Percentiles rank a stretch among this genome's conserved stretches.
phyloP scores from a whole-genome alignment of 2,329 filamentous ascomycete species.

The Verticillium nubilum region DNA sequence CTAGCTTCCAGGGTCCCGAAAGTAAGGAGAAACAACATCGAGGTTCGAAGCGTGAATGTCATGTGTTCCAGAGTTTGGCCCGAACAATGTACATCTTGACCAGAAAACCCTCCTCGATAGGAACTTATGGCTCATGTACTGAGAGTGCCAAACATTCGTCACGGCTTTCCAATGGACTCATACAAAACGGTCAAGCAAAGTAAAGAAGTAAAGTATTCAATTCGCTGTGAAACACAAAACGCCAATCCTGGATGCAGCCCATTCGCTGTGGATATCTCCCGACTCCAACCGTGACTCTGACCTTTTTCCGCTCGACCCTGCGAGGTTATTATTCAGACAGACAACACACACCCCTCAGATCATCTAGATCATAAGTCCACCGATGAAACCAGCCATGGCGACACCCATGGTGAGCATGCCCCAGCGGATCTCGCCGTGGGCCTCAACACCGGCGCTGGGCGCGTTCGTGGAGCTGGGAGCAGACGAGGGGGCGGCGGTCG shows the following conservation, averaged over 20 bases:
- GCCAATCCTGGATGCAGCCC: neutral
- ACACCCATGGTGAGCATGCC: slow-evolving; percentile 8
- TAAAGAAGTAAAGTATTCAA: too few species aligned
- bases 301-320: neutral
- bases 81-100: too few species aligned
- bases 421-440: slow-evolving; percentile 8
- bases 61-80: too few species aligned
- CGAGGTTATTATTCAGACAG: neutral
- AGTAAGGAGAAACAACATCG: too few species aligned
- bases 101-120: too few species aligned
- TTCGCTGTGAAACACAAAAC: neutral
- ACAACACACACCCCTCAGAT: neutral
- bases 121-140: too few species aligned
- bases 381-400: slow-evolving; percentile 8
- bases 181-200: too few species aligned
- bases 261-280: neutral
- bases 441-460: slow-evolving; percentile 6
- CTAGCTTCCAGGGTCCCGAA: too few species aligned
- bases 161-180: too few species aligned
- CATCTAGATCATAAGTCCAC: slow-evolving; percentile 8
- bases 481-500: slow-evolving; percentile 2
- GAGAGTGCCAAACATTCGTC: too few species aligned
- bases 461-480: neutral
- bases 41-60: too few species aligned
- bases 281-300: neutral